These are phyloP conservation scores for Russula earlei DNA, from an alignment of 768 basidiomycete genomes.

Conservation along the genomic window DNA sequence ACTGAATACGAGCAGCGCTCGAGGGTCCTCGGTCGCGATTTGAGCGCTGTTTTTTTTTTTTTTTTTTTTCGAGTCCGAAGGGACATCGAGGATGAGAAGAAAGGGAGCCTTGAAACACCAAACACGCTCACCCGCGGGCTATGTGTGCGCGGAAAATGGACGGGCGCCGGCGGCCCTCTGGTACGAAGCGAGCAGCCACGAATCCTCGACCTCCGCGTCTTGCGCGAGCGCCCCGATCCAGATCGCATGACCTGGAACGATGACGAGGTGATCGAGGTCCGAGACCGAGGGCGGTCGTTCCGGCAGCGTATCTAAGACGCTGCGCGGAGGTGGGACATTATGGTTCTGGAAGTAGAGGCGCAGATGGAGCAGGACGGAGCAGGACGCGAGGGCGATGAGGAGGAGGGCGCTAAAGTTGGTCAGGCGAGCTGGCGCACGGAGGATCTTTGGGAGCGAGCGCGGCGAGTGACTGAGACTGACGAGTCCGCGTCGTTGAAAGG, in stretches of 20 bases:
- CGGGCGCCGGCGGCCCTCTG: slow-evolving; percentile 65
- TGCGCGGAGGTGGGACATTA: slow-evolving; percentile 10
- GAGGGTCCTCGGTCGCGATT: slow-evolving; percentile 10
- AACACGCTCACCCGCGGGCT: slow-evolving; percentile 49
- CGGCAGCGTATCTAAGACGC: slow-evolving; percentile 1
- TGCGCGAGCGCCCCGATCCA: slow-evolving; percentile 62
- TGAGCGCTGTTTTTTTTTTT: slow-evolving; percentile 14
- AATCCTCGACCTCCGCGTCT: slow-evolving; percentile 44
- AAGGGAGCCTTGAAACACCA: too few relatives aligned
- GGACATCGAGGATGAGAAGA: not conserved
- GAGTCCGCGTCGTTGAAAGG: slow-evolving; percentile 1
- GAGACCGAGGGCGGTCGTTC: slow-evolving; percentile 9
- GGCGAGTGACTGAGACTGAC: not conserved
- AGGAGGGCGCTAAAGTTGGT: slow-evolving; percentile 67
- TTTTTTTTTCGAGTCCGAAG: too few relatives aligned
- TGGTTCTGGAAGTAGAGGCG: slow-evolving; percentile 30
- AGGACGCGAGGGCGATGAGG: slow-evolving; percentile 32
- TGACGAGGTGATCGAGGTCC: slow-evolving; percentile 58
- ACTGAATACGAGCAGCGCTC: slow-evolving; percentile 73
- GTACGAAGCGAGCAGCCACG: slow-evolving; percentile 79
- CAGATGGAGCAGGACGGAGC: slow-evolving; percentile 57
- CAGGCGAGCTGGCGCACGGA: slow-evolving; percentile 57
- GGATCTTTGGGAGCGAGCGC: slow-evolving; percentile 17
- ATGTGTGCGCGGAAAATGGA: slow-evolving; percentile 77
- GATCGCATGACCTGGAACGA: slow-evolving; percentile 90